Evolutionary conservation across 2,329 filamentous ascomycete species (phyloP).

Genomic region (Fusarium dlaminii): DNA sequence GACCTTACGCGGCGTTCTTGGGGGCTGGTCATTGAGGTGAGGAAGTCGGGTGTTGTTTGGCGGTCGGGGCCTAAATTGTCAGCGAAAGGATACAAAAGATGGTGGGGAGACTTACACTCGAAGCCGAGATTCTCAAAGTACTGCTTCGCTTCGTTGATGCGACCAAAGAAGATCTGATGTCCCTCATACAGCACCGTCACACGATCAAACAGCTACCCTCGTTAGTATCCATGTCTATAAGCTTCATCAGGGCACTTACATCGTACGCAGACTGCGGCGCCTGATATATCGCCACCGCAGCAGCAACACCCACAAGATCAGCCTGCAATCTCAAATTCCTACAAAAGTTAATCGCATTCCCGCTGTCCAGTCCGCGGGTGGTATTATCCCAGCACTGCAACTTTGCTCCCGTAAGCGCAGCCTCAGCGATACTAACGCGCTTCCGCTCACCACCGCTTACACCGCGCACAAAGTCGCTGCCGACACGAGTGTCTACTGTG

Average conservation of each 20-base stretch:
- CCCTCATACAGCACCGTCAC: conserved; percentile 74
- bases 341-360: conserved; percentile 43
- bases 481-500: conserved; percentile 76
- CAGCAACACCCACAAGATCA: conserved; percentile 40
- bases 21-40: conserved; percentile 55
- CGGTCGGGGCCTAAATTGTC: conserved; percentile 33
- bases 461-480: conserved; percentile 74
- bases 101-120: conserved; percentile 29
- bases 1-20: conserved; percentile 47
- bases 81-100: no score
- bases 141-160: conserved; percentile 61
- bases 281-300: conserved; percentile 63
- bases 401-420: conserved; percentile 47
- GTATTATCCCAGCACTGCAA: conserved; percentile 49
- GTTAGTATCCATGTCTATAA: conserved; percentile 34
- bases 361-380: conserved; percentile 44
- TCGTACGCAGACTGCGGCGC: conserved; percentile 69
- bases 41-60: conserved; percentile 42
- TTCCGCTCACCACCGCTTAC: conserved; percentile 83
- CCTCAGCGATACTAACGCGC: conserved; percentile 81
- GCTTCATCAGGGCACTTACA: conserved; percentile 15
- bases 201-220: conserved; percentile 71
- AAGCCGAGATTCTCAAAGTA: conserved; percentile 64
- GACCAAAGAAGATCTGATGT: conserved; percentile 73
- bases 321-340: conserved; percentile 40